Base-by-base conservation (phyloP, 768 basidiomycete species). In the Butyriboletus loyo region DNA sequence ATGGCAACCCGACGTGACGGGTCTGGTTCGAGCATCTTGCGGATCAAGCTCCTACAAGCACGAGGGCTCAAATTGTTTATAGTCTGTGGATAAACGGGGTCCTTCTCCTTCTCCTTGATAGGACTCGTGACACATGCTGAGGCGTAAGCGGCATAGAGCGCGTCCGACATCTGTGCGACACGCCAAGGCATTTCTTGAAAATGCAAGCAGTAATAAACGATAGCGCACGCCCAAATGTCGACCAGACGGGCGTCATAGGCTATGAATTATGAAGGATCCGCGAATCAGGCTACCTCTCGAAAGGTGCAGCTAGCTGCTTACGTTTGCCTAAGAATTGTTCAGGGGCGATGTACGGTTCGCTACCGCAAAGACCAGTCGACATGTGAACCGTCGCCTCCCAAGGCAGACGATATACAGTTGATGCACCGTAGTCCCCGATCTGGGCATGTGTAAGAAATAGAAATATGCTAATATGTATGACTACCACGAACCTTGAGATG, bases 101-200 rank as follows among this genome's bases (percentile, higher is more conserved):
- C 68, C 52, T 65, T 68, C 31, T 61, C 66, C 30, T 68, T 66
- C 46, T 69, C 69, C 46, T 59, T 69, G 59, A 60, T 14, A n/a
- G 64, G 65, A 30, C 35, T 49, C 15, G 56, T 45, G 17, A 55
- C 43, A 58, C 78, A 82, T 3, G 72, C 70, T 3, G 64, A 50
- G 30, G 74, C 80, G 67, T 98, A 99, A 3, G 87, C 75, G 1
- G 85, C 77, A 70, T 92, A 99, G 10, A 96, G 80, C 9, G 78
- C 70, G 66, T 99, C 96, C 9, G 83, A 75, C 17, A 76, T 73
- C 66, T 98, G 95, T 31, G 96, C 96, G 3, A 88, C 91, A 53
- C 95, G 89, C 96, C 97, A 99, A 2, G 96, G 96, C 46, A 99
- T 82, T 69, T 99, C 96, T 68, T 93, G 89, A 77, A 97, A 97